phyloP scores from a whole-genome alignment of 225 moss, liverwort and hornwort species.

The Marchantia paleacea region DNA sequence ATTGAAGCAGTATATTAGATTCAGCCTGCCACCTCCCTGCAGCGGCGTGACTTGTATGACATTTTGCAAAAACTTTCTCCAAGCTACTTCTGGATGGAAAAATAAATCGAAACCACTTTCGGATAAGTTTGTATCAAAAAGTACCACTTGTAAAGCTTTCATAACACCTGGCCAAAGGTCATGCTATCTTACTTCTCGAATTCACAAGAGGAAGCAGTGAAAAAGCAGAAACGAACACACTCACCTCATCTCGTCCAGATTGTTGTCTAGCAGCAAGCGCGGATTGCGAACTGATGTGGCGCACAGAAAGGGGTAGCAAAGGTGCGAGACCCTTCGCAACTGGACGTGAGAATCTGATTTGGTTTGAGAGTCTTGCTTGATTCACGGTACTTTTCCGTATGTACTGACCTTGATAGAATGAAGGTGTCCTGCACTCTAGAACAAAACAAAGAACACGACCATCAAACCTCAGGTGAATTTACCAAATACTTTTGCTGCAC shows the following conservation, averaged over 20 bases:
- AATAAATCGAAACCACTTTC: not conserved
- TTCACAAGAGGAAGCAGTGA: not conserved
- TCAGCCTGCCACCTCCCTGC: not conserved
- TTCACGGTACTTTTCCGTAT: not conserved
- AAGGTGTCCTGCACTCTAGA: slow-evolving; percentile 15
- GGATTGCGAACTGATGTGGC: slow-evolving; percentile 26
- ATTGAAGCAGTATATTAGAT: not conserved
- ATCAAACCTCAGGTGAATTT: not conserved
- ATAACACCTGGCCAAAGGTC: not conserved
- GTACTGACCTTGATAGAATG: not conserved
- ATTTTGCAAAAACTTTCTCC: not conserved
- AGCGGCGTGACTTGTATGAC: not conserved
- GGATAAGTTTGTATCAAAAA: not conserved
- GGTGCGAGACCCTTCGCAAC: not conserved
- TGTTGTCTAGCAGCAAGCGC: slow-evolving; percentile 28
- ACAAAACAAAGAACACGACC: slow-evolving; percentile 7
- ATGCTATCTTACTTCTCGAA: too few species aligned
- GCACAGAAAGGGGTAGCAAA: slow-evolving; percentile 17
- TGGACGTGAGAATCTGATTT: not conserved
- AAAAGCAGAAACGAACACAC: not conserved
- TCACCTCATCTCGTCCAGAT: slow-evolving; percentile 29
- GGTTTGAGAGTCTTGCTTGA: not conserved
- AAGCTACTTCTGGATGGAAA: not conserved
- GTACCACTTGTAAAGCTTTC: not conserved
- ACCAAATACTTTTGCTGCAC: too few species aligned